Percentiles rank a stretch among this genome's conserved stretches.
Conservation (phyloP, 2,329 filamentous ascomycete species). For the Cercospora sp. region DNA sequence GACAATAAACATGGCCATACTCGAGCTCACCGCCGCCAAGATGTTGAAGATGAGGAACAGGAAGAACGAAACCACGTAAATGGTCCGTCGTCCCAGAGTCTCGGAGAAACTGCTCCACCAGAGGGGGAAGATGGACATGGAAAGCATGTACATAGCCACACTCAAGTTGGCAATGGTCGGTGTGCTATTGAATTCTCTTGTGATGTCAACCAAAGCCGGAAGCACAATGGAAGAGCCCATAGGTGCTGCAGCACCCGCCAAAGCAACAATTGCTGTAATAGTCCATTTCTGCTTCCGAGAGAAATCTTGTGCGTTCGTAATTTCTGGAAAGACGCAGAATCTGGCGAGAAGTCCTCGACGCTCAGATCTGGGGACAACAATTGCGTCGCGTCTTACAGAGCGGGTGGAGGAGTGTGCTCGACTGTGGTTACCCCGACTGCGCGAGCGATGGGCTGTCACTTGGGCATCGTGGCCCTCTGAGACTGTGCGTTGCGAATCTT, state of each 20-base stretch:
- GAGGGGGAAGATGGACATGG: constrained; percentile 77
- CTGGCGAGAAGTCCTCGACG: constrained; percentile 72
- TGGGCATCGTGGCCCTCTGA: constrained; percentile 36
- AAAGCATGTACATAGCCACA: constrained; percentile 77
- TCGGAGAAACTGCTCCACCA: constrained; percentile 88
- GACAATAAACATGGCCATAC: constrained; percentile 74
- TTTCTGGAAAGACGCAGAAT: constrained; percentile 73
- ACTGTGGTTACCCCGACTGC: constrained; percentile 31
- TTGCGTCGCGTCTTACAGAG: constrained; percentile 34
- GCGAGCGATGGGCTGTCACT: constrained; percentile 30
- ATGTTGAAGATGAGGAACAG: constrained; percentile 72
- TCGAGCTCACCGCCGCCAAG: constrained; percentile 66
- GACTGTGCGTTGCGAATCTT: constrained; percentile 30
- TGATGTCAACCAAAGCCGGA: constrained; percentile 67
- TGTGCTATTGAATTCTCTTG: constrained; percentile 61
- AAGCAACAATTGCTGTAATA: constrained; percentile 74
- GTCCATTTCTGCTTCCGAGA: constrained; percentile 75
- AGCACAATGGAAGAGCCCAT: constrained; percentile 84
- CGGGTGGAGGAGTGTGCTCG: constrained; percentile 32
- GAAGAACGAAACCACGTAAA: constrained; percentile 73
- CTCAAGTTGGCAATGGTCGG: constrained; percentile 71
- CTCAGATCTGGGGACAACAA: constrained; percentile 53
- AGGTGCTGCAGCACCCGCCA: constrained; percentile 75
- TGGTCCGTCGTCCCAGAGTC: constrained; percentile 67
- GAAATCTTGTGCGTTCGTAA: constrained; percentile 75